phyloP scores from a whole-genome alignment of 192 early-diverging fungal genomes.

The Coemansia furcata region DNA sequence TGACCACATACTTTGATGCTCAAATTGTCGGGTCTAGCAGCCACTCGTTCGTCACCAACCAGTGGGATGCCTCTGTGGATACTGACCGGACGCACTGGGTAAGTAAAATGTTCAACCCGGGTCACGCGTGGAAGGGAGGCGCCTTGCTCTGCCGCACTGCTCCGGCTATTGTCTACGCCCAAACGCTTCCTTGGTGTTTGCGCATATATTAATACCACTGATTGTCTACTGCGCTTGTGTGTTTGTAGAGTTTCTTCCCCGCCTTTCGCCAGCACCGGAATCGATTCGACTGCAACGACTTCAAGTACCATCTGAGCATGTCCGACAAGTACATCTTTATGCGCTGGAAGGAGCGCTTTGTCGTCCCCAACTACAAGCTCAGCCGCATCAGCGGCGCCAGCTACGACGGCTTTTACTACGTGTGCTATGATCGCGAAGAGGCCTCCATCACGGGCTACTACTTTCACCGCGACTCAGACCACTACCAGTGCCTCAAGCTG shows the following conservation, averaged over 20 bases:
- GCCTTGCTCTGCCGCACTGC: background rate
- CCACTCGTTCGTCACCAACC: conserved; percentile 67
- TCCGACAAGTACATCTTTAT: conserved; percentile 70
- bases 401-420: conserved; percentile 83
- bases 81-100: conserved; percentile 73
- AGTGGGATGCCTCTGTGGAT: conserved; percentile 71
- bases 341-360: conserved; percentile 87
- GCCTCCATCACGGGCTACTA: conserved; percentile 68
- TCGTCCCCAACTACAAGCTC: conserved; percentile 77
- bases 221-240: background rate
- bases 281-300: conserved; percentile 38
- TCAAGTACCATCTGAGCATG: conserved; percentile 48
- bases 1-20: conserved; percentile 76
- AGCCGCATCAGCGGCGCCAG: conserved; percentile 69
- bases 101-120: conserved; percentile 3
- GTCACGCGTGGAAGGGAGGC: background rate
- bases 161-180: background rate
- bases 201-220: conserved; percentile 8
- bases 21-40: conserved; percentile 65
- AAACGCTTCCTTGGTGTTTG: background rate
- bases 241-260: conserved; percentile 48
- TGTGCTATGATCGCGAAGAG: conserved; percentile 63
- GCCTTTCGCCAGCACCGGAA: conserved; percentile 38
- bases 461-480: conserved; percentile 54
- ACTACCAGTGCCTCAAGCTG: conserved; percentile 52